Percentiles rank a stretch among this genome's conserved stretches.
Conservation (phyloP, 2,329 filamentous ascomycete species). For the Epichloe brachyelytri region DNA sequence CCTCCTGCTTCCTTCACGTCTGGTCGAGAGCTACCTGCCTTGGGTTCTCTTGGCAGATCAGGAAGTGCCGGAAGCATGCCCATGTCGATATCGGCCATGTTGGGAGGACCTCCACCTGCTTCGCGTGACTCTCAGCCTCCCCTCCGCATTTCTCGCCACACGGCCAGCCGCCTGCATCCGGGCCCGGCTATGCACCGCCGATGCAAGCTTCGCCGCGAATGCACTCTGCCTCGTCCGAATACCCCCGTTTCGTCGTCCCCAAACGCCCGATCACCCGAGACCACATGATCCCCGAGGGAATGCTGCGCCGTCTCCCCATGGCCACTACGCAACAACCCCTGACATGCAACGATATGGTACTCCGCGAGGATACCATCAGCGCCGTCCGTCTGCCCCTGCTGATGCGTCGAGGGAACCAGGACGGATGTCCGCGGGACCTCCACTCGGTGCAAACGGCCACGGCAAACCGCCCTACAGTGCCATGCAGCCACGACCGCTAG, state of each 20-base stretch:
- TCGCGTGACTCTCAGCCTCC: slow-evolving; percentile 27
- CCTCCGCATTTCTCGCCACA: slow-evolving; percentile 32
- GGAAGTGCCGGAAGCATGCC: slow-evolving; percentile 34
- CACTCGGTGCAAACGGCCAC: slow-evolving; percentile 38
- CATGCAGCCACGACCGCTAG: slow-evolving; percentile 32
- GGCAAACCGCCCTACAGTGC: slow-evolving; percentile 31
- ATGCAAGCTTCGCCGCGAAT: slow-evolving; percentile 44
- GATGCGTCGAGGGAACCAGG: slow-evolving; percentile 31
- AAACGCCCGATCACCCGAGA: slow-evolving; percentile 58
- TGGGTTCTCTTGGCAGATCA: slow-evolving; percentile 35
- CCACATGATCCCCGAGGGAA: slow-evolving; percentile 36
- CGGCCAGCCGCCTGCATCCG: slow-evolving; percentile 26
- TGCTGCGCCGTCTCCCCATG: slow-evolving; percentile 35
- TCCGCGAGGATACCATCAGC: slow-evolving; percentile 40
- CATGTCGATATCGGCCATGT: slow-evolving; percentile 51
- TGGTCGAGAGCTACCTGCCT: slow-evolving; percentile 39
- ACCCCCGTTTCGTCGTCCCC: slow-evolving; percentile 52
- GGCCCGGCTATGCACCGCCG: slow-evolving; percentile 31
- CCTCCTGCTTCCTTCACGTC: slow-evolving; percentile 32
- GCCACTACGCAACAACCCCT: slow-evolving; percentile 43
- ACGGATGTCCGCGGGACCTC: slow-evolving; percentile 27
- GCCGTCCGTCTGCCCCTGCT: slow-evolving; percentile 33
- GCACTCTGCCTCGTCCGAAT: slow-evolving; percentile 43
- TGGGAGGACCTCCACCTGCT: slow-evolving; percentile 36
- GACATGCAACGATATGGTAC: slow-evolving; percentile 47